Base-by-base conservation (phyloP, 768 basidiomycete species). In the Pleurotus giganteus region DNA sequence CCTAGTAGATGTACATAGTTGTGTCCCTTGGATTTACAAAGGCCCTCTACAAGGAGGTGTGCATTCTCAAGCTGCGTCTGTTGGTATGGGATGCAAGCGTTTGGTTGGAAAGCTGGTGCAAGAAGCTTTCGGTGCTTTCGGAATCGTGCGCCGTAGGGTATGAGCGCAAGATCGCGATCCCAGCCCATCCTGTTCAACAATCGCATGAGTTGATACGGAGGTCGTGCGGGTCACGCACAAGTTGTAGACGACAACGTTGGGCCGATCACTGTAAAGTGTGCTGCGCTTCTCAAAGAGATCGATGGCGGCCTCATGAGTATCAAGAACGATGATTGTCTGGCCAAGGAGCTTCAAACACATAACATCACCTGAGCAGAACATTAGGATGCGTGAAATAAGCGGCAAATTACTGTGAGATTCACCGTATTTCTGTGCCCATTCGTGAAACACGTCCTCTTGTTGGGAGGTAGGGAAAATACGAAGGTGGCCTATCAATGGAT, bases 121-220 rank as follows among this genome's bases (percentile, higher is more conserved):
- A 81, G 74, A 58, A 78, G 76, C n/a, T 77, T 75, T 41, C 78
- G 73, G 61, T 81, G 79, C 63, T 74, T 79, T 55, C 79, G 70
- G 63, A 81, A 79, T 39, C 74, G 71, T 12, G 73, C 74, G 29
- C 79, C 79, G 62, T 42, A 36, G 39, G 39, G 49, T 31, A 42
- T 24, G 45, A 67, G 57, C 8, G 36, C 29, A 36, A 45, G 15
- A 17, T 24, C 26, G 27, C 39, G 21, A 17, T 42, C 52, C 39
- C 37, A 42, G n/a, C 52, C 52, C 52, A 53, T 53, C 27, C 52
- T 53, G 19, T n/a, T 28, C 29, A 31, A 26, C 27, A 34, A 50
- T 34, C 15, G 7, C 8, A 11, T 23, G 27, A 15, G 4, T 27
- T 4, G 7, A n/a, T 19, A 21, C 31, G n/a, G 34, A 36, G 17